Evolutionary conservation across 2,329 filamentous ascomycete species (phyloP), one percentile per base, ranked within the genome.

Genomic region (Claviceps humidiphila): DNA sequence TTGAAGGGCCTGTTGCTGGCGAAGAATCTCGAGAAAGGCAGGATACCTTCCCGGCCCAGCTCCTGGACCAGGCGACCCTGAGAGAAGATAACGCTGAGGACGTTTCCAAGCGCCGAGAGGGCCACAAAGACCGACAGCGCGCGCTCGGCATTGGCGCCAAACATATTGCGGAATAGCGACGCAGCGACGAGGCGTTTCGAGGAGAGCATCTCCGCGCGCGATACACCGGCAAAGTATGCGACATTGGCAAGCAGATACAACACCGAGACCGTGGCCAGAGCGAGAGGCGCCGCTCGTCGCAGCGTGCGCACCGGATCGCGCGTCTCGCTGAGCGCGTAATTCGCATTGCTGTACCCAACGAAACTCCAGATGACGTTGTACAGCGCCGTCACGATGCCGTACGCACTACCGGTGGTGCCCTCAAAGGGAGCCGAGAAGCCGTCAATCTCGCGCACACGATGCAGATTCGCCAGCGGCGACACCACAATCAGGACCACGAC

Each of bases 321-420:
- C 47, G 80, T 83, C 68, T 87, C 83, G 60, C 74, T 77, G 37
- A 82, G 69, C 46, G 74, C 79, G 60, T 85, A 83, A 67, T 84
- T 84, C 62, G 80, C 81, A 63, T 84, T 85, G 68, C 73, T 78
- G 71, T 82, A 84, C 24, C 82, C 82, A 57, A 83, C 76, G 59
- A 81, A 87, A 55, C 76, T 81, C 76, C 82, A 86, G 59, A 86
- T 82, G 56, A 86, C 81, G 58, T 85, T 86, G 71, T 84, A 85
- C 0, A 87, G 68, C 0, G 83, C 81, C 1, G 79, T 85, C n/a
- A 84, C 81, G 38, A 84, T 73, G 47, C 80, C 80, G 57, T 86
- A 86, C 1, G 80, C 75, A 58, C 76, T 82, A 7, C 78, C 77
- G 1, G 78, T 83, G 5, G 82, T 85, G 8, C 82, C 82, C 47